Conservation (phyloP, 208 protist genomes). For the Angomonas desouzai region DNA sequence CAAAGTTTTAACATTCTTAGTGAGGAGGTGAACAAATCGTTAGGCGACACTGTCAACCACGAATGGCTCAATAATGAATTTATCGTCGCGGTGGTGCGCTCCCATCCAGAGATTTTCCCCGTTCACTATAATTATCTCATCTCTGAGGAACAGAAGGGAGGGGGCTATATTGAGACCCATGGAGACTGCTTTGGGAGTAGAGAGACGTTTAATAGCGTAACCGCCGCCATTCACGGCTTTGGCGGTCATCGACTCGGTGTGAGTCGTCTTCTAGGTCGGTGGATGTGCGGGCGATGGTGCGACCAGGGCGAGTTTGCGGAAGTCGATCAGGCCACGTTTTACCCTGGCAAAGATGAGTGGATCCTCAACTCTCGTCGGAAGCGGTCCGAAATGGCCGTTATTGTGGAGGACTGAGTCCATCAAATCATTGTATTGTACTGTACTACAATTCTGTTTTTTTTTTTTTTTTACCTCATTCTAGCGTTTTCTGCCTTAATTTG, state of each 20-base stretch:
- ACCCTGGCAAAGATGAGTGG: constrained; percentile 6
- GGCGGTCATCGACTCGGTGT: constrained; percentile 49
- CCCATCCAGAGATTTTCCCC: constrained; percentile 40
- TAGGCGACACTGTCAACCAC: constrained; percentile 32
- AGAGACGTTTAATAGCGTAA: constrained; percentile 53
- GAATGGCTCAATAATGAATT: constrained; percentile 86
- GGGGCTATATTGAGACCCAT: constrained; percentile 51
- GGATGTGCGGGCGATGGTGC: constrained; percentile 25
- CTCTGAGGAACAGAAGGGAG: constrained; percentile 52
- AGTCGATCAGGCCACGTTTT: constrained; percentile 4
- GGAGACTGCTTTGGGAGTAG: constrained; percentile 65
- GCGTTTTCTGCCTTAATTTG: not conserved
- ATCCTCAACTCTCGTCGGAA: not conserved
- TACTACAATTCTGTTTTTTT: not conserved
- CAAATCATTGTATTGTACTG: not conserved
- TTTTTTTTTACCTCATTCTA: constrained; percentile 14
- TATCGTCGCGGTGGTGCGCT: constrained; percentile 68
- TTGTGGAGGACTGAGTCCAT: not conserved
- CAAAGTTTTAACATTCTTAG: constrained; percentile 65
- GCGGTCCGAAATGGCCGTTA: not conserved
- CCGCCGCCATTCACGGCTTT: constrained; percentile 66
- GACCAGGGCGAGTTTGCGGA: not conserved
- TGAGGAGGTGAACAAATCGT: constrained; percentile 45
- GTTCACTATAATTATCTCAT: constrained; percentile 49
- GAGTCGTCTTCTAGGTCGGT: constrained; percentile 18